Evolutionary conservation across 1,284 basidiomycete genomes (phyloP), one percentile per base, ranked within the genome.

Genomic region (Cerrena zonata): DNA sequence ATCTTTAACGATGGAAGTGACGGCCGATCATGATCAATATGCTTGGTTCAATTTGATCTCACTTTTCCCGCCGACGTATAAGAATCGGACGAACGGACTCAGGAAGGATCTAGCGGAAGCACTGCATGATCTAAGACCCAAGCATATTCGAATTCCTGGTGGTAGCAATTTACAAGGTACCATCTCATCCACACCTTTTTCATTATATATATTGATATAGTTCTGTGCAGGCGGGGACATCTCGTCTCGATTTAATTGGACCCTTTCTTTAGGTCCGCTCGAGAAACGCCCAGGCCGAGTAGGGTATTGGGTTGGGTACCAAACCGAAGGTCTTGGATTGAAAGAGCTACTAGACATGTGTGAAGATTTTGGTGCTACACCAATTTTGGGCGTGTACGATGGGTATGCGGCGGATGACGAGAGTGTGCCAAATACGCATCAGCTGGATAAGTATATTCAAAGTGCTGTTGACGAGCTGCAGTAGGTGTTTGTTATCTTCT

Each of bases 21-120:
- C 48, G 5, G n/a, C 21, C n/a, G 40, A 49, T 30, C 48, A 49
- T 36, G 40, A 38, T 18, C 48, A 49, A 43, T 45, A 49, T 25
- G 48, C 48, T 47, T 49, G 48, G 48, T 49, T 49, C 40, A 49
- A 49, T 43, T 23, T 49, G 48, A 45, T 49, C 4, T 49, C 48
- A 1, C 41, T 49, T 10, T 49, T 49, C 42, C 48, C 48, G 25
- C 48, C 48, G 15, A 49, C 48, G 12, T 49, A 49, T 45, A 25
- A 37, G 26, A 45, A 45, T 26, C 18, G 48, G 25, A 42, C 15
- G 19, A 49, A 49, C 23, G 48, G 48, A 1, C 21, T 49, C 18
- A 22, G 48, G 12, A 12, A 18, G 23, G 48, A 49, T 26, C 48
- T 49, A n/a, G 48, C 48, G 21, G 48, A 49, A 24, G 48, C 48